Evolutionary conservation across 1,284 basidiomycete species (phyloP), one percentile per base, ranked within the genome.

Genomic region (Moesziomyces sp.): DNA sequence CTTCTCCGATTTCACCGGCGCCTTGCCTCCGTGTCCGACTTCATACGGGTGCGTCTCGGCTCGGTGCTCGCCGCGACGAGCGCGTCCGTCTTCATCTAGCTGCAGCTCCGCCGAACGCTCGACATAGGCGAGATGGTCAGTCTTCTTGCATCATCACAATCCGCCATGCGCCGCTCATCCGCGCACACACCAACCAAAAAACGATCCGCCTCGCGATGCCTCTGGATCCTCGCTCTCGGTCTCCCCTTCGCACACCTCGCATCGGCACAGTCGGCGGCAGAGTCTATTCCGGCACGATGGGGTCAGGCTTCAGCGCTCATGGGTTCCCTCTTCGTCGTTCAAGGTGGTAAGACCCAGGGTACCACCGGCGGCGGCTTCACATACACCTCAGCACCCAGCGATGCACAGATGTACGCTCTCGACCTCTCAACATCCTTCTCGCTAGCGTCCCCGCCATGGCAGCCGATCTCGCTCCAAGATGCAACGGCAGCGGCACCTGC

Each of bases 341-440:
- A 81, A 46, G 80, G 80, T 16, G 80, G 80, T 46, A 80, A 81
- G 52, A 80, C 77, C 3, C 71, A 77, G 35, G 78, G 75, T 24
- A 62, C 58, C 26, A 58, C 58, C 1, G 78, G 78, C 30, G 71
- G 70, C 16, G 77, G 75, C 14, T 80, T 67, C 52, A 79, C 80
- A 2, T 81, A 77, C 59, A 67, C 35, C 46, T 79, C 77, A 5
- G 80, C 72, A 3, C 78, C 77, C 3, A 71, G 56, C 53, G 63
- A 74, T 47, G 58, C 52, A 14, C 71, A 77, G 23, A 71, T 80
- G 52, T 71, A 74, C 47, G 35, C 60, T 2, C 69, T 81, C 50
- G 75, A 81, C 49, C 59, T 81, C 19, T 69, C 72, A 1, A 33
- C 56, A 1, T 19, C 54, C 44, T 81, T 79, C 16, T 11, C 71